These are phyloP conservation scores for Sporothrix curviconia DNA, from an alignment of 2,329 filamentous ascomycete species.

Conservation along the genomic window DNA sequence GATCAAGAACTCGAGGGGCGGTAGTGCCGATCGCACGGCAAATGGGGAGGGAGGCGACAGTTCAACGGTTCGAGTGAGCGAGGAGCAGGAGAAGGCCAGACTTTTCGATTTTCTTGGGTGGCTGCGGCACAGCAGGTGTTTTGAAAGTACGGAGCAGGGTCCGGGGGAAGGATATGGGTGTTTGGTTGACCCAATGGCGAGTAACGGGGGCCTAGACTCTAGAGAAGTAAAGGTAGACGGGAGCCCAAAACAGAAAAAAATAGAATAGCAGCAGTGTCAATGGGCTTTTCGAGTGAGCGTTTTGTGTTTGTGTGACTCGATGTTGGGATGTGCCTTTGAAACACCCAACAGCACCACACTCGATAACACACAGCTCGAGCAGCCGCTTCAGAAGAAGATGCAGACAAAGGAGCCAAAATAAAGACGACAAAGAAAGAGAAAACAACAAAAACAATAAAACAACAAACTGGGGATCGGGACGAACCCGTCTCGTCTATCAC, in stretches of 20 bases:
- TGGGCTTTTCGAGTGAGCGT: too few species aligned
- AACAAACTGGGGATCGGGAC: neutral
- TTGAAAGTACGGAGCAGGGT: neutral
- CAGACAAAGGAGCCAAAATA: neutral
- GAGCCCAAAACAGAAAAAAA: too few species aligned
- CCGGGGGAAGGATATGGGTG: neutral
- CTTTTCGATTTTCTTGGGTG: neutral
- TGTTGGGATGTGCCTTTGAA: too few species aligned
- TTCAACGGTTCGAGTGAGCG: neutral
- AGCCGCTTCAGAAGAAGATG: too few species aligned
- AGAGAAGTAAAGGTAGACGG: too few species aligned
- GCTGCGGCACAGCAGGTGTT: slow-evolving; percentile 8
- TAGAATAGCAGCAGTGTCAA: too few species aligned
- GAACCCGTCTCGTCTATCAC: neutral
- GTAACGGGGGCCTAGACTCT: too few species aligned
- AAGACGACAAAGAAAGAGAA: neutral
- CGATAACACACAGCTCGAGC: neutral
- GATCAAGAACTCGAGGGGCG: neutral
- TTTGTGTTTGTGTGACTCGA: too few species aligned
- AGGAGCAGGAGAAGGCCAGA: neutral
- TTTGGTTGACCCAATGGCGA: too few species aligned
- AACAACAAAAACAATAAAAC: neutral
- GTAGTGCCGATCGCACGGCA: too few species aligned
- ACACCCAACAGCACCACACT: neutral
- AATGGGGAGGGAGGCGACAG: neutral